phyloP scores from a whole-genome alignment of 2,329 filamentous ascomycete genomes.

The Ceratocystiopsis brevicomis region DNA sequence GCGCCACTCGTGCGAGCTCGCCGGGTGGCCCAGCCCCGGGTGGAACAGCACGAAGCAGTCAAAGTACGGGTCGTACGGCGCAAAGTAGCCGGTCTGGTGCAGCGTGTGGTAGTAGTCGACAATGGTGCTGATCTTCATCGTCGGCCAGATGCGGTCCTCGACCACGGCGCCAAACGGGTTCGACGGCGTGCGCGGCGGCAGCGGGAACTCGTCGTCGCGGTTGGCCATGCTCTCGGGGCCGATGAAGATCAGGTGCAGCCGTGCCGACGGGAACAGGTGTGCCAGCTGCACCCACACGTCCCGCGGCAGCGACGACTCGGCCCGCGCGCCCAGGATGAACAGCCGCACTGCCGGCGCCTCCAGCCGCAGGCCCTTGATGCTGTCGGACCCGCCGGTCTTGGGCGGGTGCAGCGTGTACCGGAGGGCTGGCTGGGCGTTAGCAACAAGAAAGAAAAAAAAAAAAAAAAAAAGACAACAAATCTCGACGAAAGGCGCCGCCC shows the following conservation, averaged over 20 bases:
- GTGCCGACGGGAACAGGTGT: conserved; percentile 86
- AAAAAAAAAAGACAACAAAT: too few relatives aligned
- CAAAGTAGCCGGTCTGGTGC: conserved; percentile 76
- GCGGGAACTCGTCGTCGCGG: conserved; percentile 78
- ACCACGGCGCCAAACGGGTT: conserved; percentile 93
- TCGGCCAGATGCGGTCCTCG: conserved; percentile 72
- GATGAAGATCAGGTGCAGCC: conserved; percentile 83
- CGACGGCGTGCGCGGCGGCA: conserved; percentile 62
- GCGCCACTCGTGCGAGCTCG: conserved; percentile 83
- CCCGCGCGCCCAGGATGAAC: conserved; percentile 84
- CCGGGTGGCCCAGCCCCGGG: conserved; percentile 85
- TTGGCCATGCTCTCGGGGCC: conserved; percentile 93
- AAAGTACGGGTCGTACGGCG: conserved; percentile 94
- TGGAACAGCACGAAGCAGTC: conserved; percentile 97
- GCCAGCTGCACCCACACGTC: conserved; percentile 86
- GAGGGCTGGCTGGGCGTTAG: conserved; percentile 36
- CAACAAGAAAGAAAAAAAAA: too few relatives aligned
- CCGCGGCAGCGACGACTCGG: conserved; percentile 89
- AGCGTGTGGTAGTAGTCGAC: conserved; percentile 97
- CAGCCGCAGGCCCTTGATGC: conserved; percentile 61
- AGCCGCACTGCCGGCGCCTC: conserved; percentile 77
- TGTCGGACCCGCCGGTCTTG: conserved; percentile 51
- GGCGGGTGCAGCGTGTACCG: conserved; percentile 89
- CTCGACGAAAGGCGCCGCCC: too few relatives aligned
- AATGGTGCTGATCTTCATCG: conserved; percentile 92